Percentiles rank a stretch among this genome's conserved stretches.
These are phyloP conservation scores for Russula emetica DNA, from an alignment of 768 basidiomycete genomes.

Conservation along the genomic window DNA sequence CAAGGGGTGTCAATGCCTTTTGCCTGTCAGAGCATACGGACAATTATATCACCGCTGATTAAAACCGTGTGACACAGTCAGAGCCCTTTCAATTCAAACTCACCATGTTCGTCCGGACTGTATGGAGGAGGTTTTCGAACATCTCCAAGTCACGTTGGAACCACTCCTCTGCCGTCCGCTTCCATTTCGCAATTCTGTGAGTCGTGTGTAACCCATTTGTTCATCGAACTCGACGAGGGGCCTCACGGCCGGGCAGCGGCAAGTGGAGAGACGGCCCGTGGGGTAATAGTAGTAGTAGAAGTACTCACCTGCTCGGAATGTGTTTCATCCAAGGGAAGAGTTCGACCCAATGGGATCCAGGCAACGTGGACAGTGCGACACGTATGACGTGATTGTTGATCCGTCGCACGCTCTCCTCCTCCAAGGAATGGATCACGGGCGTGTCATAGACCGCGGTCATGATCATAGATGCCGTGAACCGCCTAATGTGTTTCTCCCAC, in stretches of 20 bases:
- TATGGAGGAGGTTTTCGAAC: conserved; percentile 22
- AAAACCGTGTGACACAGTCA: not conserved
- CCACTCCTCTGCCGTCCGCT: conserved; percentile 24
- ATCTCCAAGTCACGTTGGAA: conserved; percentile 23
- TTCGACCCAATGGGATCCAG: conserved; percentile 24
- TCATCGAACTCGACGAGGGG: not conserved
- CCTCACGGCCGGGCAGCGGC: not conserved
- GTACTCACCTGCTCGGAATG: conserved; percentile 22
- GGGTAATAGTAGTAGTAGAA: not conserved
- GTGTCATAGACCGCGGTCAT: conserved; percentile 26
- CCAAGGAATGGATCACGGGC: conserved; percentile 19
- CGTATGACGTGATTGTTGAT: conserved; percentile 25
- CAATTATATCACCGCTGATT: not conserved
- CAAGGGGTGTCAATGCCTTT: conserved; percentile 24
- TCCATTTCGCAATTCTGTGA: conserved; percentile 26
- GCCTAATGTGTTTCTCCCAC: conserved; percentile 25
- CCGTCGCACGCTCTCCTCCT: conserved; percentile 14
- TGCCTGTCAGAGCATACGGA: not conserved
- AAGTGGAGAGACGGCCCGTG: not conserved
- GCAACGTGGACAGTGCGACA: conserved; percentile 15
- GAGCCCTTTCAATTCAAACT: not conserved
- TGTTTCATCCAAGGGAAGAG: conserved; percentile 27
- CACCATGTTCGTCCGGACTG: conserved; percentile 21
- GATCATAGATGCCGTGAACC: conserved; percentile 27
- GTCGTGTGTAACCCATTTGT: too few species aligned